Evolutionary conservation across 176 grass and related monocot species (phyloP).

Genomic region (Dactylis glomerata): DNA sequence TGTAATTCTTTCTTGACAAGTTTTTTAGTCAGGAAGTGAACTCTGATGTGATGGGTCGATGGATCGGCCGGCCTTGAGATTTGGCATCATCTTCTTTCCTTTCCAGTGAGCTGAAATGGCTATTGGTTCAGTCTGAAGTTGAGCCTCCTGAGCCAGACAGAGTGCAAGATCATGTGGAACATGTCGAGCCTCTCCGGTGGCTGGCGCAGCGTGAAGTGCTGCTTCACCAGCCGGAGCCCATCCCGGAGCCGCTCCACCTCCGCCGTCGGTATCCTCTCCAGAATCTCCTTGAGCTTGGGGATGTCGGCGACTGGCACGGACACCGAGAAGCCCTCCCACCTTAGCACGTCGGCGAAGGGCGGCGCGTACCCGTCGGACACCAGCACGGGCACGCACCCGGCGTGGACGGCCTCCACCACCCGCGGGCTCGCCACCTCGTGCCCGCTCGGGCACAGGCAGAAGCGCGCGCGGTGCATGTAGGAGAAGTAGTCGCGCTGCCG

Average conservation of each 20-base stretch:
- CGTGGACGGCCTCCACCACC: slow-evolving; percentile 75
- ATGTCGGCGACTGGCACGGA: slow-evolving; percentile 43
- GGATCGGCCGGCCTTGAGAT: not conserved
- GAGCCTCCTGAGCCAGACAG: slow-evolving; percentile 75
- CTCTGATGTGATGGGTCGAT: not conserved
- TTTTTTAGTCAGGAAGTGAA: not conserved
- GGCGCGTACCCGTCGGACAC: slow-evolving; percentile 47
- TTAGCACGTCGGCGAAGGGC: slow-evolving; percentile 64
- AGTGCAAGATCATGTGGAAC: slow-evolving; percentile 86
- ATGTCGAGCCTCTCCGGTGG: slow-evolving; percentile 62
- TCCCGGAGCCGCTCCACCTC: slow-evolving; percentile 57
- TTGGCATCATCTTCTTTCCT: not conserved
- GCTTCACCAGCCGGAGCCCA: slow-evolving; percentile 51
- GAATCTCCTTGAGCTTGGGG: slow-evolving; percentile 41
- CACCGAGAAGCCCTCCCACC: slow-evolving; percentile 81
- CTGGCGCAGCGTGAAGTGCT: slow-evolving; percentile 54
- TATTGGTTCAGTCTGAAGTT: slow-evolving; percentile 31
- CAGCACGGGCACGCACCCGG: slow-evolving; percentile 71
- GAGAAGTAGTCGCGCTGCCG: slow-evolving; percentile 49
- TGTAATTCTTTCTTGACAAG: too few species aligned
- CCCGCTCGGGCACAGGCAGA: slow-evolving; percentile 84
- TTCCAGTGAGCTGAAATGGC: not conserved
- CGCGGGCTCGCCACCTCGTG: slow-evolving; percentile 74
- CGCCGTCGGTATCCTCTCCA: slow-evolving; percentile 42
- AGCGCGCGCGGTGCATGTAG: slow-evolving; percentile 50